Evolutionary conservation across 306 rosid species (phyloP).

Genomic region (Begonia peltatifolia): DNA sequence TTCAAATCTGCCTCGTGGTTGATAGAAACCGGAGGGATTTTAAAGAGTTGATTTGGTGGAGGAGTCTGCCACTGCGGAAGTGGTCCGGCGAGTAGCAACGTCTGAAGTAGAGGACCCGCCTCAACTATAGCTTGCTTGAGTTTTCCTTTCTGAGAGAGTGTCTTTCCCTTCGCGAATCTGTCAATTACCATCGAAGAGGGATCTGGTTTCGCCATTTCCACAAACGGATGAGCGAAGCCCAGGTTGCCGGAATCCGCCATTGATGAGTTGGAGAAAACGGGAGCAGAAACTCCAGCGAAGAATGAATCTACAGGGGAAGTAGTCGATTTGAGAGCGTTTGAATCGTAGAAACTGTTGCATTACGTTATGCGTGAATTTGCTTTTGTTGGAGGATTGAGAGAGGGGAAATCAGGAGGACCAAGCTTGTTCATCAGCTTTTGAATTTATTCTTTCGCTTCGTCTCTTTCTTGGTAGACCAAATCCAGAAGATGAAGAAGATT

Average conservation of each 20-base stretch:
- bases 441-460: constrained; percentile 44
- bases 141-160: constrained; percentile 53
- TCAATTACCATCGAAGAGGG: constrained; percentile 27
- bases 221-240: too few relatives aligned
- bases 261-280: constrained; percentile 40
- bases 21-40: constrained; percentile 33
- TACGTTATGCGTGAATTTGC: constrained; percentile 48
- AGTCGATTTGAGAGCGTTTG: background rate
- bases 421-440: constrained; percentile 21
- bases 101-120: constrained; percentile 59
- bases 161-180: constrained; percentile 19
- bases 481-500: constrained; percentile 21
- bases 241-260: constrained; percentile 20
- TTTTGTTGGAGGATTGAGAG: constrained; percentile 28
- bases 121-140: constrained; percentile 41
- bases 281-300: constrained; percentile 37
- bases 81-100: constrained; percentile 44
- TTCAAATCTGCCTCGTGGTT: constrained; percentile 3
- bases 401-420: constrained; percentile 1
- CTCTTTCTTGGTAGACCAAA: constrained; percentile 38
- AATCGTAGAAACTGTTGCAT: constrained; percentile 38
- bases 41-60: constrained; percentile 39
- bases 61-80: constrained; percentile 71
- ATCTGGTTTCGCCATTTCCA: constrained; percentile 12
- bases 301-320: constrained; percentile 36